Conservation (phyloP, 202 grass and related monocot species). For the Tripidium arundinaceum region DNA sequence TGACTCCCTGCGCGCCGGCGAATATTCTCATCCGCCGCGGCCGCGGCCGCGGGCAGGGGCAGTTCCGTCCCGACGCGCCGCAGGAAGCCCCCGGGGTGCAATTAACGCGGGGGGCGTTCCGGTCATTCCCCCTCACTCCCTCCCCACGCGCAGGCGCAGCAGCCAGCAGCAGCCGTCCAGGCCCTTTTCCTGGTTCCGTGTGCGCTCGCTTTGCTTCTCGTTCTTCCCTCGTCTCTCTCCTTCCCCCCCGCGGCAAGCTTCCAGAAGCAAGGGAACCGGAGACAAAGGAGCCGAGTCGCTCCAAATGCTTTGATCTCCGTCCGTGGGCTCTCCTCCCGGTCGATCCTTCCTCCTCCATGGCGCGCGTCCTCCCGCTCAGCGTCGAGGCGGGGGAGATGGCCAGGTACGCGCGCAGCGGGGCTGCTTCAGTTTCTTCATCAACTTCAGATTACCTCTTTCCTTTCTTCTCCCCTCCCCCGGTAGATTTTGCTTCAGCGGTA, state of each 20-base stretch:
- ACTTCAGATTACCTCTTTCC: neutral
- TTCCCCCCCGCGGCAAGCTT: neutral
- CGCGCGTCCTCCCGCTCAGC: conserved; percentile 42
- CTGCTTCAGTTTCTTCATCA: neutral
- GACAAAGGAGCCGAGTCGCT: neutral
- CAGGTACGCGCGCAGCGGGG: conserved; percentile 19
- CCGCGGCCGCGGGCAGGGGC: neutral
- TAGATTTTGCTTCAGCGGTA: neutral
- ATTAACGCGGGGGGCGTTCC: neutral
- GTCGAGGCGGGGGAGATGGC: conserved; percentile 21
- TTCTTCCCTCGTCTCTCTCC: neutral
- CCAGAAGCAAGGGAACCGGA: neutral
- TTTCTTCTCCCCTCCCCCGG: neutral
- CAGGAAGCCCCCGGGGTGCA: neutral
- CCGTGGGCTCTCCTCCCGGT: neutral
- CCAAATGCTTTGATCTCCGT: conserved; percentile 19
- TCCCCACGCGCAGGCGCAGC: neutral
- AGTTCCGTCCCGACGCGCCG: conserved; percentile 21
- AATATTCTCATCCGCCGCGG: conserved; percentile 17
- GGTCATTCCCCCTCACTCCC: neutral
- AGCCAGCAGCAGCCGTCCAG: neutral
- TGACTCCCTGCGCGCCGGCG: neutral
- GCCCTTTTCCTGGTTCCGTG: neutral
- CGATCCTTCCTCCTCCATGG: neutral
- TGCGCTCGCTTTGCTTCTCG: neutral